These are phyloP conservation scores for Saccharomycopsis capsularis DNA, from an alignment of 805 yeast species.

Conservation along the genomic window DNA sequence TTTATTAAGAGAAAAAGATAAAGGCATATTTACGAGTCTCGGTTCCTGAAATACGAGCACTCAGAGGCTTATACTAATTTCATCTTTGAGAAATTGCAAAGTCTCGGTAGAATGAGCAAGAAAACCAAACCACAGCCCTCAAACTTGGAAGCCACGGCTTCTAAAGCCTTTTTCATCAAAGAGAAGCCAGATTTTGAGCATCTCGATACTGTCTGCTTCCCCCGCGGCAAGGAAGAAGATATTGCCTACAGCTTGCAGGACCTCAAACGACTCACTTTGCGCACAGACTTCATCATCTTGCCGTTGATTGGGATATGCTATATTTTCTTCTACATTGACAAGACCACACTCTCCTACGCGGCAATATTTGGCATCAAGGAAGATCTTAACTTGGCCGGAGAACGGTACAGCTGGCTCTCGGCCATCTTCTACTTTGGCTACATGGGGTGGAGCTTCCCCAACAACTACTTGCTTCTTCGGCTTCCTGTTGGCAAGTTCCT, in stretches of 20 bases:
- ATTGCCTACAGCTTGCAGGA: neutral
- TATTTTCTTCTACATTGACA: constrained; percentile 39
- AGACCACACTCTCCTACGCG: constrained; percentile 36
- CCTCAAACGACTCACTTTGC: neutral
- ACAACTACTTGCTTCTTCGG: constrained; percentile 30
- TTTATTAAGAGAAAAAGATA: no score
- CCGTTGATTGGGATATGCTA: constrained; percentile 34
- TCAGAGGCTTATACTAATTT: no score
- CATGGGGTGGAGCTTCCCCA: constrained; percentile 36
- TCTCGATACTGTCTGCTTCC: no score
- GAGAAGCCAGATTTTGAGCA: neutral
- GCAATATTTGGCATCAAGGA: constrained; percentile 38
- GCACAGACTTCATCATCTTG: constrained; percentile 29
- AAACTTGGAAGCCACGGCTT: neutral
- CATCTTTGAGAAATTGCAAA: no score
- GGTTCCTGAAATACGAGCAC: no score
- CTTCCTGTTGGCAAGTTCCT: constrained; percentile 34
- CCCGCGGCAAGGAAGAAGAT: no score
- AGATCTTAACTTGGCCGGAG: constrained; percentile 36
- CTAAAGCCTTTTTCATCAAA: neutral
- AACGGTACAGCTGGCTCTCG: constrained; percentile 35
- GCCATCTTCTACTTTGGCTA: constrained; percentile 38
- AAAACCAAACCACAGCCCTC: neutral
- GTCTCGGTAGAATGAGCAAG: no score
- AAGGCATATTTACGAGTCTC: no score